These are phyloP conservation scores for Ophiostoma sp. DNA, from an alignment of 2,329 filamentous ascomycete species.

Conservation along the genomic window DNA sequence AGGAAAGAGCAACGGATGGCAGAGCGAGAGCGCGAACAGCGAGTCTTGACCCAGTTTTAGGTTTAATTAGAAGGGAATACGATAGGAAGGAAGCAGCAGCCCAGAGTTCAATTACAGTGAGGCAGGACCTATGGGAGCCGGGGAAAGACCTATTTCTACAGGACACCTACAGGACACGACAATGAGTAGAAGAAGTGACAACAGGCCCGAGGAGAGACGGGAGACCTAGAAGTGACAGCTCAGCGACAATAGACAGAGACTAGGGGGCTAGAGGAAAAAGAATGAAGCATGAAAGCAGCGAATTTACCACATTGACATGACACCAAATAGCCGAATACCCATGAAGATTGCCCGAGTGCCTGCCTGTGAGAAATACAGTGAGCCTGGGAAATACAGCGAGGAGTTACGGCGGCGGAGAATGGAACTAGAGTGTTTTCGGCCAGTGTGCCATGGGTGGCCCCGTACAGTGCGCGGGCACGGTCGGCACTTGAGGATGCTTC, in stretches of 20 bases:
- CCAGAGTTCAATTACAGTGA: not conserved
- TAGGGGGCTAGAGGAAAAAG: not conserved
- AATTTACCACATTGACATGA: too few relatives aligned
- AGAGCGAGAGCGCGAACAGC: conserved; percentile 11
- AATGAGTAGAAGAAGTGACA: too few relatives aligned
- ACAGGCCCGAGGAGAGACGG: not conserved
- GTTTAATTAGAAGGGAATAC: conserved; percentile 9
- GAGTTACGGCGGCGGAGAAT: not conserved
- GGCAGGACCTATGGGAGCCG: not conserved
- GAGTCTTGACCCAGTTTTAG: not conserved
- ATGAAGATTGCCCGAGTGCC: too few relatives aligned
- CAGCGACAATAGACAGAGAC: not conserved
- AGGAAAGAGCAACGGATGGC: not conserved
- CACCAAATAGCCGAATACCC: too few relatives aligned
- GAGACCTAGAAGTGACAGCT: not conserved
- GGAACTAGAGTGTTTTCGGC: not conserved
- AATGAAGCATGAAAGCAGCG: not conserved
- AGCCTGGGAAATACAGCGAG: conserved; percentile 1
- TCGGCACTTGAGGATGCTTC: conserved; percentile 14
- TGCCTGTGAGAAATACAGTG: not conserved
- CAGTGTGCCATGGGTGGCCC: not conserved
- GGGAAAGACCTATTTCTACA: not conserved
- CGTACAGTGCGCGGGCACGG: conserved; percentile 10
- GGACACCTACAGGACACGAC: not conserved
- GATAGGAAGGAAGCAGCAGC: not conserved